Conservation (phyloP, 2,329 filamentous ascomycete species). For the Dichotomopilus funicola region DNA sequence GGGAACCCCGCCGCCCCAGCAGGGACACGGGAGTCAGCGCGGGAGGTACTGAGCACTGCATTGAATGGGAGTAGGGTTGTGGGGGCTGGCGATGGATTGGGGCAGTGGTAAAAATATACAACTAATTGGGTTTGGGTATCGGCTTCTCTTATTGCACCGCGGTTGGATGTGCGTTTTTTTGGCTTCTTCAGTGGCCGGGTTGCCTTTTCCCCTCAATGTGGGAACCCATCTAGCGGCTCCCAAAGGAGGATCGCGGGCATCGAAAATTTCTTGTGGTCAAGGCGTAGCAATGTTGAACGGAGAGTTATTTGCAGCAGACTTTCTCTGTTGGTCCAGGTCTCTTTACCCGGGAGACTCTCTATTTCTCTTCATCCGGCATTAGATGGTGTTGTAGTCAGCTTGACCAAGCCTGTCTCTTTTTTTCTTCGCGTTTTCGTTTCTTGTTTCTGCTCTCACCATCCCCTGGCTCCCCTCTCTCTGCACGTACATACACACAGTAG, state of each 20-base stretch:
- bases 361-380: constrained; percentile 2
- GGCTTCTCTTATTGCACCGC: background rate
- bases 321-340: background rate
- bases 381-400: background rate
- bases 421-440: background rate
- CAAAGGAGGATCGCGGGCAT: too few relatives aligned
- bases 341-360: background rate
- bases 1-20: constrained; percentile 4
- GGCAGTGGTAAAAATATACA: background rate
- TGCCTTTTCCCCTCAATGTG: too few relatives aligned
- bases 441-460: background rate
- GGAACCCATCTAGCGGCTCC: too few relatives aligned
- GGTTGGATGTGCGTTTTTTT: background rate
- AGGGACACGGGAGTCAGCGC: constrained; percentile 9
- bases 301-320: background rate
- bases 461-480: too few relatives aligned
- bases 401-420: constrained; percentile 3
- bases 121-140: background rate
- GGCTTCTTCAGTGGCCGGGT: background rate
- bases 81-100: background rate
- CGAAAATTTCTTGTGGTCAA: too few relatives aligned
- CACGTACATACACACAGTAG: too few relatives aligned
- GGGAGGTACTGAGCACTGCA: constrained; percentile 6
- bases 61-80: background rate
- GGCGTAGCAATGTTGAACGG: background rate